These are phyloP conservation scores for Gossypium lobatum DNA, from an alignment of 441 rosid genomes.

Conservation along the genomic window DNA sequence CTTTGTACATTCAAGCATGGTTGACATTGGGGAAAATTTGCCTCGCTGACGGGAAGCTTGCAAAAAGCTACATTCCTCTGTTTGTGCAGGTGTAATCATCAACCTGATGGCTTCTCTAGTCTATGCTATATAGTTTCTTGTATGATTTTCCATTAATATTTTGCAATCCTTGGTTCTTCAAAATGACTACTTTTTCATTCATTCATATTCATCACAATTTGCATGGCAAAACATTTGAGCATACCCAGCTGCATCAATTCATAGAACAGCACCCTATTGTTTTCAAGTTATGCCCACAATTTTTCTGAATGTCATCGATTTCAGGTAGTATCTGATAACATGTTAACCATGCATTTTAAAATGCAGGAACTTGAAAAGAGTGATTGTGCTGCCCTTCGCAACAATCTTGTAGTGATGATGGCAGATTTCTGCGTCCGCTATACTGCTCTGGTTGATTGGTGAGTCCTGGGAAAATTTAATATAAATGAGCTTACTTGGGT, in stretches of 20 bases:
- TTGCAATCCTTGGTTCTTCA: slow-evolving; percentile 7
- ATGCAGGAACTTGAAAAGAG: slow-evolving; percentile 89
- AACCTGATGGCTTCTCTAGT: not conserved
- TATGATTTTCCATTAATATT: not conserved
- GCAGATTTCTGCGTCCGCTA: slow-evolving; percentile 92
- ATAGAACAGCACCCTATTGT: not conserved
- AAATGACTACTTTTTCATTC: not conserved
- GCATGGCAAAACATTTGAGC: not conserved
- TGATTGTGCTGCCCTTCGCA: slow-evolving; percentile 81
- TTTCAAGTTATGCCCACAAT: not conserved
- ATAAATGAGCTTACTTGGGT: not conserved
- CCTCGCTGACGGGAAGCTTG: slow-evolving; percentile 82
- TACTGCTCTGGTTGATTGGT: slow-evolving; percentile 93
- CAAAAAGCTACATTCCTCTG: slow-evolving; percentile 82
- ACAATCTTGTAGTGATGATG: slow-evolving; percentile 81
- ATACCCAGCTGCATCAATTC: not conserved
- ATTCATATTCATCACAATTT: not conserved
- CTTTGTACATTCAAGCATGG: slow-evolving; percentile 84
- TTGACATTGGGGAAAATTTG: slow-evolving; percentile 89
- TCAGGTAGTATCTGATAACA: not conserved
- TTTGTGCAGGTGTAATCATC: slow-evolving; percentile 70
- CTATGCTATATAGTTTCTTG: not conserved
- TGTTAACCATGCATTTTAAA: not conserved
- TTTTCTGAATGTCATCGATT: not conserved
- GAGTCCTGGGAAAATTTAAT: slow-evolving; percentile 25